Base-by-base conservation (phyloP, 257 asterid species). In the Pogostemon cablin region DNA sequence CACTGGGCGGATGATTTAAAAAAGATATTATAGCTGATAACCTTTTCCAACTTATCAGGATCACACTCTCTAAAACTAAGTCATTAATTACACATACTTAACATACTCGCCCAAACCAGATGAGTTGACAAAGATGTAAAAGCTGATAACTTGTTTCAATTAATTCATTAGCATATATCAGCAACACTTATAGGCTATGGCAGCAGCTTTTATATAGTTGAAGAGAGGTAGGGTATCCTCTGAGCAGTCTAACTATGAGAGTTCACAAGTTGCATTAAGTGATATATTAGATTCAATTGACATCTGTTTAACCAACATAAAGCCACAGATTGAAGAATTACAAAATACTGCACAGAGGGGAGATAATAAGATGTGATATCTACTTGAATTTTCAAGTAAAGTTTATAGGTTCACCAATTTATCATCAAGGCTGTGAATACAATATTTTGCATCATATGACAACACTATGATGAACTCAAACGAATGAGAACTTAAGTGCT, bases 361-460 rank as follows among this genome's bases (percentile, higher is more conserved):
- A 48, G 41, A 49, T 9, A 17, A 44, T 2, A 49, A 50, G 39
- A 44, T 61, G 41, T 11, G 25, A 53, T 50, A 38, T 39, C 47
- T 32, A 20, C 25, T 20, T 20, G 25, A 20, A 20, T 20, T 20
- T 25, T 25, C 32, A 25, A 25, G 32, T 25, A 25, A 25, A 25
- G 32, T 25, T 25, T 25, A 25, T 25, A 1, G 32, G 32, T 25
- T 25, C 32, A 25, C 32, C 32, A 25, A 25, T 25, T 25, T 25
- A 25, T 25, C 32, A 25, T 25, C 32, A 25, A 25, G 32, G 32
- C 32, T 25, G 32, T 25, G 32, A 25, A 41, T 41, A 41, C 44
- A 68, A 6, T 3, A 39, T 49, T 3, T 34, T 40, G 15, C 60
- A 20, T 75, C 12, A n/a, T 43, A 43, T 10, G 50, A 67, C 69